A percentile compares a stretch with the other conserved stretches of the same genome.
These are phyloP conservation scores for Psilocybe cyanescens DNA, from an alignment of 768 basidiomycete species.

Conservation along the genomic window DNA sequence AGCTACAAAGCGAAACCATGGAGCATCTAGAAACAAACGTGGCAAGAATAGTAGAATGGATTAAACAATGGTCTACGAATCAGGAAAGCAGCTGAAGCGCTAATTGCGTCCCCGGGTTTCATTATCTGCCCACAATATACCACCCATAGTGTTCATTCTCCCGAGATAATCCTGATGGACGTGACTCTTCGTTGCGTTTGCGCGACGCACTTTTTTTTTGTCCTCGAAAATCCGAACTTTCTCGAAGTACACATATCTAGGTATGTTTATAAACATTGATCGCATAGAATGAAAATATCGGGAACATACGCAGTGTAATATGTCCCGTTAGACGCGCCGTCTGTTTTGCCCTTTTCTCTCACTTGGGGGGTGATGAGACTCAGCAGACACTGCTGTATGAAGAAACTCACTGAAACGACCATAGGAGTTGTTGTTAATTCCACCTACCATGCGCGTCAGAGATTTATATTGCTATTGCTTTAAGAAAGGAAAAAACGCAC, in stretches of 20 bases:
- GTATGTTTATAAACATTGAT: neutral
- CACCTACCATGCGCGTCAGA: constrained; percentile 31
- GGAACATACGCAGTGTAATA: constrained; percentile 45
- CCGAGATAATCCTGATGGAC: constrained; percentile 30
- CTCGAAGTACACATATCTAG: constrained; percentile 52
- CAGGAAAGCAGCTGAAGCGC: constrained; percentile 24
- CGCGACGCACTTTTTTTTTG: constrained; percentile 51
- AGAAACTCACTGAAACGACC: constrained; percentile 44
- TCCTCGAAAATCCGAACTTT: constrained; percentile 47
- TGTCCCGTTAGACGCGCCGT: constrained; percentile 47
- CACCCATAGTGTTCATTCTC: constrained; percentile 28
- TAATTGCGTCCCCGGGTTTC: neutral
- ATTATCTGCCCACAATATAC: constrained; percentile 1
- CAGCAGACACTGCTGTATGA: neutral
- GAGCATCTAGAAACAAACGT: constrained; percentile 89
- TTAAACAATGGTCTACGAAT: constrained; percentile 67
- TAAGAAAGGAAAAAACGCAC: constrained; percentile 22
- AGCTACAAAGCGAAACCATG: constrained; percentile 74
- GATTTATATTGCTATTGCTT: neutral
- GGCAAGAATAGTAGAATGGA: constrained; percentile 87
- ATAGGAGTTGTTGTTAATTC: constrained; percentile 49
- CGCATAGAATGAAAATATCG: neutral
- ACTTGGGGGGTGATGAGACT: constrained; percentile 27
- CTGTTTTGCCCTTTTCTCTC: constrained; percentile 42
- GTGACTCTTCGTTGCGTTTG: constrained; percentile 33